Percentiles rank a stretch among this genome's conserved stretches.
These are phyloP conservation scores for Panicum virgatum DNA, from an alignment of 202 grass and related monocot genomes.

Conservation along the genomic window DNA sequence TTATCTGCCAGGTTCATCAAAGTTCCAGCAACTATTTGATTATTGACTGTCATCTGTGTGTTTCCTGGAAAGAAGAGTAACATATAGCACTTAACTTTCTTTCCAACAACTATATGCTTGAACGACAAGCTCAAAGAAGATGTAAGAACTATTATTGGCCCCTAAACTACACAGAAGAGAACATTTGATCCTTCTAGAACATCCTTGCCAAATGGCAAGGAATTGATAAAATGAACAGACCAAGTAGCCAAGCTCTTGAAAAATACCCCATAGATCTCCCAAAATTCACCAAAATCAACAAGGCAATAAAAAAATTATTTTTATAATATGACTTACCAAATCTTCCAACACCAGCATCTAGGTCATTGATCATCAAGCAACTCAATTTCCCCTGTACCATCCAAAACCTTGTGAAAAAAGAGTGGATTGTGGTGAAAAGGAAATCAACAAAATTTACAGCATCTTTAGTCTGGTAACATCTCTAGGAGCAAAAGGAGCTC, in stretches of 20 bases:
- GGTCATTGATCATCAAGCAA: constrained; percentile 98
- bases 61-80: constrained; percentile 63
- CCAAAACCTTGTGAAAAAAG: constrained; percentile 31
- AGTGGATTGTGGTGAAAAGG: neutral
- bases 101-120: constrained; percentile 13
- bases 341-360: constrained; percentile 97
- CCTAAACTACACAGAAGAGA: neutral
- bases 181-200: neutral
- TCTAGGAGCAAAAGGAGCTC: neutral
- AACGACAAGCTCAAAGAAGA: constrained; percentile 25
- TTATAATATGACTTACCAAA: constrained; percentile 66
- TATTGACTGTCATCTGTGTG: constrained; percentile 98
- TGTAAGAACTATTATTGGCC: neutral
- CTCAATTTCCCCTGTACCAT: constrained; percentile 85
- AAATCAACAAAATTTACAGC: neutral
- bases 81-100: constrained; percentile 19
- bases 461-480: constrained; percentile 15
- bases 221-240: constrained; percentile 15
- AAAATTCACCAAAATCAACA: neutral
- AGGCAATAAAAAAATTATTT: constrained; percentile 1
- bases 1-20: constrained; percentile 98
- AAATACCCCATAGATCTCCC: neutral
- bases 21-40: constrained; percentile 90
- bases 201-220: neutral
- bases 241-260: neutral